Evolutionary conservation across 148 eudicot species (phyloP).

Genomic region (Diospyros kaki): DNA sequence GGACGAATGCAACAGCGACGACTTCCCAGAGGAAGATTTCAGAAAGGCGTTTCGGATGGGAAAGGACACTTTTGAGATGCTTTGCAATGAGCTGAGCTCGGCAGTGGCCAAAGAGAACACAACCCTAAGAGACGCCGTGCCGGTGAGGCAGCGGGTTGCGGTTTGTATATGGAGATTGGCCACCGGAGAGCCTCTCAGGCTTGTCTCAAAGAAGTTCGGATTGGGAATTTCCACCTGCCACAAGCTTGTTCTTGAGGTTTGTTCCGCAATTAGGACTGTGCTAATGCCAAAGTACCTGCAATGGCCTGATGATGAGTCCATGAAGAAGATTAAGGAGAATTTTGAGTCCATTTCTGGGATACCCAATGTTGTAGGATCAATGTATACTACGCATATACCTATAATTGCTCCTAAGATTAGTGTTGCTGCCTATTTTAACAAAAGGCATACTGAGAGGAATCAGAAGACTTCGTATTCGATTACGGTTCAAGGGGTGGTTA

Average conservation of each 20-base stretch:
- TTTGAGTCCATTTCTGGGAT: constrained; percentile 63
- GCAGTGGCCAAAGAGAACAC: constrained; percentile 86
- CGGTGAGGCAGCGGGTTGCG: constrained; percentile 77
- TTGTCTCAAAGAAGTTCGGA: constrained; percentile 76
- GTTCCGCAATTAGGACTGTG: constrained; percentile 70
- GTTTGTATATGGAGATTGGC: constrained; percentile 86
- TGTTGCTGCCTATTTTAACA: constrained; percentile 81
- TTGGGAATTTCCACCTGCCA: constrained; percentile 90
- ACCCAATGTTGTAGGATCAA: constrained; percentile 77
- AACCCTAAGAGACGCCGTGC: constrained; percentile 73
- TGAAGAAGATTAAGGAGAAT: constrained; percentile 41
- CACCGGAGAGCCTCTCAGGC: constrained; percentile 78
- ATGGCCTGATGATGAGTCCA: constrained; percentile 64
- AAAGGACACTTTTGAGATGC: constrained; percentile 65
- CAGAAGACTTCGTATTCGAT: constrained; percentile 85
- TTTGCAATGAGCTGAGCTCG: constrained; percentile 67
- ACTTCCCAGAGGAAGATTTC: constrained; percentile 67
- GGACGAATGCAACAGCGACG: constrained; percentile 69
- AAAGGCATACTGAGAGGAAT: constrained; percentile 67
- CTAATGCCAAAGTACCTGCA: constrained; percentile 74
- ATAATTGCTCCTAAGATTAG: constrained; percentile 87
- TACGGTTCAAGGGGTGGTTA: constrained; percentile 82
- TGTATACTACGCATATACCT: constrained; percentile 88
- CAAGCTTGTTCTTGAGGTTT: constrained; percentile 84
- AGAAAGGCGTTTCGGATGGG: constrained; percentile 73